Evolutionary conservation across 257 asterid species (phyloP).

Genomic region (Ehretia macrophylla): DNA sequence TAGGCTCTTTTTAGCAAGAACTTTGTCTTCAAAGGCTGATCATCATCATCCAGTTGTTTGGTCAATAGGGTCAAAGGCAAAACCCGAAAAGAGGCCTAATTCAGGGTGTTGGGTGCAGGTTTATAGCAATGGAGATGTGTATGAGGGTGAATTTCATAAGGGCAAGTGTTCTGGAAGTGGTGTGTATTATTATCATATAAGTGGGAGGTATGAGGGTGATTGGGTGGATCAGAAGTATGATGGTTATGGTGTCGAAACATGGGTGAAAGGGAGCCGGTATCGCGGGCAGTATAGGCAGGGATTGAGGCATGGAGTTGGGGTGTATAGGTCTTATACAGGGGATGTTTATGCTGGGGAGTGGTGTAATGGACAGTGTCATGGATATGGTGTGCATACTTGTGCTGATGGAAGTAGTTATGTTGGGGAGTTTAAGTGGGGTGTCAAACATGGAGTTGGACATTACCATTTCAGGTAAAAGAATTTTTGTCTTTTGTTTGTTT

Average conservation of each 20-base stretch:
- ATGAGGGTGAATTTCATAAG: slow-evolving; percentile 48
- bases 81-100: slow-evolving; percentile 19
- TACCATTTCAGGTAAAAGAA: slow-evolving; percentile 38
- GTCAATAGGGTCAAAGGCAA: slow-evolving; percentile 45
- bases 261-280: slow-evolving; percentile 44
- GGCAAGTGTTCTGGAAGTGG: slow-evolving; percentile 51
- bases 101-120: slow-evolving; percentile 45
- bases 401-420: slow-evolving; percentile 42
- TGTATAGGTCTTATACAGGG: slow-evolving; percentile 35
- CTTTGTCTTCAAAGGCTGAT: slow-evolving; percentile 12
- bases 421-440: slow-evolving; percentile 46
- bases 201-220: slow-evolving; percentile 50
- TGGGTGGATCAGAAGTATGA: slow-evolving; percentile 44
- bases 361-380: slow-evolving; percentile 48
- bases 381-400: slow-evolving; percentile 36
- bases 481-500: slow-evolving; percentile 4
- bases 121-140: slow-evolving; percentile 43
- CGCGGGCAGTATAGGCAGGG: slow-evolving; percentile 48
- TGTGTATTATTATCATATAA: slow-evolving; percentile 39
- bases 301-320: slow-evolving; percentile 42
- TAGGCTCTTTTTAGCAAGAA: slow-evolving; percentile 28
- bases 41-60: slow-evolving; percentile 31
- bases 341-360: slow-evolving; percentile 46
- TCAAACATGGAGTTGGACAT: slow-evolving; percentile 47
- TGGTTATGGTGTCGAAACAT: slow-evolving; percentile 41